Evolutionary conservation across 2,329 filamentous ascomycete genomes (phyloP), one percentile per base, ranked within the genome.

Genomic region (Furcasterigmium furcatum): DNA sequence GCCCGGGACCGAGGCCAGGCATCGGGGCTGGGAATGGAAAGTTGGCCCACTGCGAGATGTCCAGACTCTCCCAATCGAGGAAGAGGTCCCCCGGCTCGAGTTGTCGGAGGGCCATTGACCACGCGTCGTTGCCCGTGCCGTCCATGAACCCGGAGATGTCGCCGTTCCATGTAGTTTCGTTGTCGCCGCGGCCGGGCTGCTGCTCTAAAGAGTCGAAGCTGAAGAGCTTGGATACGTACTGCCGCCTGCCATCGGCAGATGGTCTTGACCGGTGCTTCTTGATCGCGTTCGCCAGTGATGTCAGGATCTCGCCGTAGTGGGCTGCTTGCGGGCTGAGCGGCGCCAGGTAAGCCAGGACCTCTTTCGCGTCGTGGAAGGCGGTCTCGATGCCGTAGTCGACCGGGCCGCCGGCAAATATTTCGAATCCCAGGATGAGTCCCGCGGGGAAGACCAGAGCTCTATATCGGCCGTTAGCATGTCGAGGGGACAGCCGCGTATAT

Each of bases 251-350:
- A 9, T 50, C 51, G 7, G 50, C 45, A 4, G 51, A 50, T 9
- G 50, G 44, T 32, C 53, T 54, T 34, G 56, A 48, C 1, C 69
- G 65, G 47, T 71, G 68, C 41, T 71, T 63, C 4, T 56, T 52
- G 9, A 78, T 70, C 0, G 74, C 74, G 9, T 68, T 67, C 0
- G 68, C 65, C 5, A 79, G 59, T 3, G 67, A 61, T 0, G 64
- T 72, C 8, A 82, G 61, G 18, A 82, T 82, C 6, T 80, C 75
- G 12, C 71, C 66, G 52, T 83, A 82, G 43, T 81, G 77, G 3
- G 67, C 71, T 4, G 79, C 79, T 49, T 82, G 79, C 0, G 77
- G 73, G 34, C 75, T 79, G 40, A 74, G 68, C 1, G 58, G 58
- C 0, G 73, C 67, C 1, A 82, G 58, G 25, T 68, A 68, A 2